Percentiles rank a stretch among this genome's conserved stretches.
Conservation (phyloP, 2,329 filamentous ascomycete species). For the Pseudopyrenochaeta lycopersici region DNA sequence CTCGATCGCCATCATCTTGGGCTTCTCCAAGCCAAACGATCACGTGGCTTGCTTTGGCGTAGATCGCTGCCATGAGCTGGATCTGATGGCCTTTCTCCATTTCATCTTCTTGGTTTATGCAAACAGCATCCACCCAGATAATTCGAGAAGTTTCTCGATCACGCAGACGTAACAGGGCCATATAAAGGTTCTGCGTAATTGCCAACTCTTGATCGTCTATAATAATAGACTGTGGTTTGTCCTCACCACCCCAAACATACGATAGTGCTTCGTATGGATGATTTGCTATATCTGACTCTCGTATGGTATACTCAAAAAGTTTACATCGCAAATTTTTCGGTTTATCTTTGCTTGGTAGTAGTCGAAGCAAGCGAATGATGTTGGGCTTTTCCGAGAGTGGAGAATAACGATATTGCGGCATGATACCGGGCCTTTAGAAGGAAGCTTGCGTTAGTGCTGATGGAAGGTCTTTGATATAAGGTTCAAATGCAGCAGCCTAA, state of each 20-base stretch:
- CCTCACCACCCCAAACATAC: conserved; percentile 11
- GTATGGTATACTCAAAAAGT: background rate
- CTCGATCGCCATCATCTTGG: conserved; percentile 9
- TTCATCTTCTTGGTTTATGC: conserved; percentile 15
- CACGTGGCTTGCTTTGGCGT: conserved; percentile 17
- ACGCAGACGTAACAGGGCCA: conserved; percentile 12
- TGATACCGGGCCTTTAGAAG: too few relatives aligned
- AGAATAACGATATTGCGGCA: background rate
- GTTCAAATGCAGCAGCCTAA: too few relatives aligned
- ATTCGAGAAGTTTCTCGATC: conserved; percentile 1
- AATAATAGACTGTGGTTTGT: conserved; percentile 3
- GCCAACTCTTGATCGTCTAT: conserved; percentile 1
- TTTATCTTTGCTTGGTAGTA: background rate
- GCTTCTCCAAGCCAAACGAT: conserved; percentile 22
- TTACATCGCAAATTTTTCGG: background rate
- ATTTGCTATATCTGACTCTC: background rate
- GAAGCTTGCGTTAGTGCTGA: too few relatives aligned
- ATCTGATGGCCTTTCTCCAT: conserved; percentile 24
- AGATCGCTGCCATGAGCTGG: conserved; percentile 21
- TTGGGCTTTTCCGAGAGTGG: background rate
- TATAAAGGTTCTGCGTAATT: background rate
- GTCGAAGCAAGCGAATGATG: background rate
- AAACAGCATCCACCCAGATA: conserved; percentile 19
- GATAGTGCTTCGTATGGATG: conserved; percentile 16
- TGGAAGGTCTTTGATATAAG: too few relatives aligned